These are phyloP conservation scores for Arthrobotrys pseudoclavata DNA, from an alignment of 2,329 filamentous ascomycete species.

Conservation along the genomic window DNA sequence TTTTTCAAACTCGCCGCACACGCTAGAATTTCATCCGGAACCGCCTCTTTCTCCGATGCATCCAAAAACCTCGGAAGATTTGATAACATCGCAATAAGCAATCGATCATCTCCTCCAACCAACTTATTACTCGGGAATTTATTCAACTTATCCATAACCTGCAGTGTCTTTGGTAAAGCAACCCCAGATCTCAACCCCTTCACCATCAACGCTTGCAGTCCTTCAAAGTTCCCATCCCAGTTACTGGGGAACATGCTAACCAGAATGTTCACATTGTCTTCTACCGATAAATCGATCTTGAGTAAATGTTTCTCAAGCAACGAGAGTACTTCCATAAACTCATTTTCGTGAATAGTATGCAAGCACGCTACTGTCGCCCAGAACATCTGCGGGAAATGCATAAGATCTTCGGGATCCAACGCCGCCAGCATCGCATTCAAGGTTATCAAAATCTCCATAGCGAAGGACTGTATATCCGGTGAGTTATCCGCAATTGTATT, in stretches of 20 bases:
- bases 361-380: slow-evolving; percentile 98
- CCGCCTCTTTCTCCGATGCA: slow-evolving; percentile 77
- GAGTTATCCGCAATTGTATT: slow-evolving; percentile 96
- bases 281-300: slow-evolving; percentile 83
- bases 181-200: slow-evolving; percentile 90
- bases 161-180: slow-evolving; percentile 82
- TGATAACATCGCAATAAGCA: slow-evolving; percentile 89
- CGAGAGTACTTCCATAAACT: slow-evolving; percentile 89
- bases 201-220: slow-evolving; percentile 86
- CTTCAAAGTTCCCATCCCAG: slow-evolving; percentile 92
- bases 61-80: slow-evolving; percentile 89
- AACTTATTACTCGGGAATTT: slow-evolving; percentile 82
- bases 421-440: slow-evolving; percentile 91
- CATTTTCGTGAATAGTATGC: slow-evolving; percentile 94
- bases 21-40: slow-evolving; percentile 72
- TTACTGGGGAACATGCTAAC: slow-evolving; percentile 82
- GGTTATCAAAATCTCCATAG: slow-evolving; percentile 96
- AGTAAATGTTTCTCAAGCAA: slow-evolving; percentile 90
- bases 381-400: slow-evolving; percentile 94
- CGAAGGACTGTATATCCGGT: slow-evolving; percentile 90
- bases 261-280: slow-evolving; percentile 76
- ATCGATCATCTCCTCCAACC: slow-evolving; percentile 82
- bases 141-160: slow-evolving; percentile 82
- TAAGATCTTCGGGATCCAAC: slow-evolving; percentile 80
- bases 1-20: slow-evolving; percentile 79